Percentiles rank a stretch among this genome's conserved stretches.
Conservation (phyloP, 164 flowering plant genomes). For the Stephania yunnanensis region DNA sequence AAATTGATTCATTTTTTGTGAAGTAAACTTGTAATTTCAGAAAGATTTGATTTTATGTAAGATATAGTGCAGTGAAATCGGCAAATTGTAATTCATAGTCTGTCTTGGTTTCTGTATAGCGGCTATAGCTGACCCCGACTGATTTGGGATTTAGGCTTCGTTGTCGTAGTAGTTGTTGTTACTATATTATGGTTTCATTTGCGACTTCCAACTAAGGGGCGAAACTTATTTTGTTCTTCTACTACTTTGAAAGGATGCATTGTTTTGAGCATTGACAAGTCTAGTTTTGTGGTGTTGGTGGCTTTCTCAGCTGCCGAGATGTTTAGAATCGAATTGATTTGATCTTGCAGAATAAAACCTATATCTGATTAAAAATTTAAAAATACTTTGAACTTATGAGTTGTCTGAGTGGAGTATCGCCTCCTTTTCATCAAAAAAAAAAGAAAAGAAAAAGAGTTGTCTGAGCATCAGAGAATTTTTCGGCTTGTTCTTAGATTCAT, state of each 20-base stretch:
- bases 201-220: neutral
- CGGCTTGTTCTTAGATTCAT: neutral
- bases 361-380: too few relatives aligned
- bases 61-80: too few relatives aligned
- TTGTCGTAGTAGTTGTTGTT: neutral
- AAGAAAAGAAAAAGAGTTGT: neutral
- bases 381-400: neutral
- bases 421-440: too few relatives aligned
- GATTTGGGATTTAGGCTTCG: too few relatives aligned
- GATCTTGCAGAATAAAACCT: too few relatives aligned
- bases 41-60: too few relatives aligned
- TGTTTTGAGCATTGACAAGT: neutral
- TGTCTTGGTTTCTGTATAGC: too few relatives aligned
- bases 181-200: neutral
- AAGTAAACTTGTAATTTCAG: too few relatives aligned
- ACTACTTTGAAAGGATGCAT: neutral
- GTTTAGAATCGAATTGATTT: neutral
- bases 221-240: neutral
- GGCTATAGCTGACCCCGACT: too few relatives aligned
- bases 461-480: neutral
- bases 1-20: neutral
- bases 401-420: too few relatives aligned
- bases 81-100: too few relatives aligned
- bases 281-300: neutral
- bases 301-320: too few relatives aligned